phyloP scores from a whole-genome alignment of 1,284 basidiomycete species.

The Naganishia liquefaciens region DNA sequence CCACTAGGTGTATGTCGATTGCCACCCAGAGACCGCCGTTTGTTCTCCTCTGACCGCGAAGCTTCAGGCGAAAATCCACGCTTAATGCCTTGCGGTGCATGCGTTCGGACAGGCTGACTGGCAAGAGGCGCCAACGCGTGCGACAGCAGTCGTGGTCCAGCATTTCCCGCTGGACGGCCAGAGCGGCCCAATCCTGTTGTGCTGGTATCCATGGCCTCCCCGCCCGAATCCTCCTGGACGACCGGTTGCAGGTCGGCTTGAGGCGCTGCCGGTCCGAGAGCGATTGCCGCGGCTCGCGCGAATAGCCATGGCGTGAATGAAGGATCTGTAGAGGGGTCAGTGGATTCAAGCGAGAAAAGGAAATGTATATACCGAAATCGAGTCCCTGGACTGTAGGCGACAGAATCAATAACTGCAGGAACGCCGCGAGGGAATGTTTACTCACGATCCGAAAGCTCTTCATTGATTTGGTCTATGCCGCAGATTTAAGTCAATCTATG shows the following conservation, averaged over 20 bases:
- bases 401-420: not conserved
- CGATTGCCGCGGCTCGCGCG: constrained; percentile 18
- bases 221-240: not conserved
- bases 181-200: constrained; percentile 22
- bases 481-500: not conserved
- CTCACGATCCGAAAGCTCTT: constrained; percentile 33
- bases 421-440: not conserved
- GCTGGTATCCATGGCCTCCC: constrained; percentile 23
- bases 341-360: not conserved
- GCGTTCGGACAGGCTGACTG: constrained; percentile 27
- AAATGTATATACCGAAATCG: constrained; percentile 27
- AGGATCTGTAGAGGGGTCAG: constrained; percentile 13
- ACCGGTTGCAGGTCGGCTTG: constrained; percentile 7
- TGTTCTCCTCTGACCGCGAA: constrained; percentile 12
- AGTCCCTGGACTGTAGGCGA: constrained; percentile 26
- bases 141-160: constrained; percentile 28
- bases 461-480: constrained; percentile 30
- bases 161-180: constrained; percentile 15
- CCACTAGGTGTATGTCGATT: constrained; percentile 25
- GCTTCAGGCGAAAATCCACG: constrained; percentile 30
- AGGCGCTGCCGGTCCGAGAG: constrained; percentile 7
- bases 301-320: constrained; percentile 32
- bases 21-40: constrained; percentile 33
- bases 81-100: constrained; percentile 28
- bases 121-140: constrained; percentile 31